These are phyloP conservation scores for Aspergillus puulaauensis DNA, from an alignment of 2,329 filamentous ascomycete species.

Conservation along the genomic window DNA sequence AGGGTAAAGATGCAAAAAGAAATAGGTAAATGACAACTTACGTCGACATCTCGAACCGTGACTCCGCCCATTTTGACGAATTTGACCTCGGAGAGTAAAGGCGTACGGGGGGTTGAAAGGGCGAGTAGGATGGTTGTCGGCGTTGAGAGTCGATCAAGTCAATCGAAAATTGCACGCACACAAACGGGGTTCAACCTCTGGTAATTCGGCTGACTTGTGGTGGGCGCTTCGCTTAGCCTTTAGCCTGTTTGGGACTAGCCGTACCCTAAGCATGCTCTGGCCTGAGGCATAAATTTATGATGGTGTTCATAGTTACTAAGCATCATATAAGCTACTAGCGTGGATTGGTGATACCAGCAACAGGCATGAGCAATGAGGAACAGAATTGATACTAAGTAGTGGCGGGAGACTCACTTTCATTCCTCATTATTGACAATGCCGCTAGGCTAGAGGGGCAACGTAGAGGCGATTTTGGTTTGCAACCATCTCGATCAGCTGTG, in stretches of 20 bases:
- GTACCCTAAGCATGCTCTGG: conserved; percentile 33
- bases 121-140: conserved; percentile 34
- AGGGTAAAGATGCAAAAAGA: conserved; percentile 9
- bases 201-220: conserved; percentile 33
- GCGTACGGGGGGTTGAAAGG: conserved; percentile 24
- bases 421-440: background rate
- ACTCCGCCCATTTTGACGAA: conserved; percentile 66
- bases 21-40: conserved; percentile 40
- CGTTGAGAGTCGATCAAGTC: conserved; percentile 32
- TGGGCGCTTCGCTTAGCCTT: conserved; percentile 34
- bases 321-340: background rate
- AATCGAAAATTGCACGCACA: conserved; percentile 38
- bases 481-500: no score
- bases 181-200: conserved; percentile 25
- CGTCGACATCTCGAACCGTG: conserved; percentile 66
- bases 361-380: background rate
- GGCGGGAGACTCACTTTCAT: background rate
- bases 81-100: conserved; percentile 29
- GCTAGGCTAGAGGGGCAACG: background rate
- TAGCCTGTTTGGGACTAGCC: conserved; percentile 42
- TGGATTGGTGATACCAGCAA: background rate
- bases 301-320: background rate
- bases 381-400: no score
- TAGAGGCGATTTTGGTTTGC: no score
- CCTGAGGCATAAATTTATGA: conserved; percentile 12